Evolutionary conservation across 208 protist genomes (phyloP).

Genomic region (Kentomonas sorsogonicus): DNA sequence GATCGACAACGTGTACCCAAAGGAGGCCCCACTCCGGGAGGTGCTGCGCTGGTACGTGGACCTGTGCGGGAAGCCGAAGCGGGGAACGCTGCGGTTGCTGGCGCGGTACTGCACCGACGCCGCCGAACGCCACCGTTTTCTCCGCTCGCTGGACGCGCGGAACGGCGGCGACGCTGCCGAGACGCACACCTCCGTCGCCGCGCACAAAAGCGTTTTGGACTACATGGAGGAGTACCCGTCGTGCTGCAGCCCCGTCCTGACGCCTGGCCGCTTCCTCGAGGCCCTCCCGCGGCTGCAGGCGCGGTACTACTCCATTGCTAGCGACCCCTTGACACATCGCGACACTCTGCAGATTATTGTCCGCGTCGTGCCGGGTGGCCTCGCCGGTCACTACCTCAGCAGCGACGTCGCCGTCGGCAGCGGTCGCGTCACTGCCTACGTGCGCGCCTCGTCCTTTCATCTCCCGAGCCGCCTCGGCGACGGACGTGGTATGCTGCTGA

Average conservation of each 20-base stretch:
- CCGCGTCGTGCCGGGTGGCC: constrained; percentile 73
- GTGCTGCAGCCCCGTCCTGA: constrained; percentile 48
- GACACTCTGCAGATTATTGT: constrained; percentile 70
- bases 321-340: constrained; percentile 67
- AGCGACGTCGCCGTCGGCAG: constrained; percentile 20
- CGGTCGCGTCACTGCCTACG: constrained; percentile 58
- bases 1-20: constrained; percentile 59
- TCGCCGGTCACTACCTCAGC: constrained; percentile 77
- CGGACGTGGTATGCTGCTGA: constrained; percentile 78
- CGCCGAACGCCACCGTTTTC: constrained; percentile 45
- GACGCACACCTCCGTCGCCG: neutral
- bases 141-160: constrained; percentile 24
- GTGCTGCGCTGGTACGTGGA: constrained; percentile 79
- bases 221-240: constrained; percentile 69
- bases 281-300: constrained; percentile 87
- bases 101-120: constrained; percentile 60
- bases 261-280: constrained; percentile 81
- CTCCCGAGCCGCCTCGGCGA: constrained; percentile 42
- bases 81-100: constrained; percentile 54
- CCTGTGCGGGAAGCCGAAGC: constrained; percentile 59
- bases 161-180: constrained; percentile 3
- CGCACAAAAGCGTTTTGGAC: constrained; percentile 46
- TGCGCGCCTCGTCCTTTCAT: constrained; percentile 86
- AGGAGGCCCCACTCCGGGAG: constrained; percentile 37
- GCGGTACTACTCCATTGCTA: constrained; percentile 96